Evolutionary conservation across 164 flowering plant genomes (phyloP).

Genomic region (Santalum album): DNA sequence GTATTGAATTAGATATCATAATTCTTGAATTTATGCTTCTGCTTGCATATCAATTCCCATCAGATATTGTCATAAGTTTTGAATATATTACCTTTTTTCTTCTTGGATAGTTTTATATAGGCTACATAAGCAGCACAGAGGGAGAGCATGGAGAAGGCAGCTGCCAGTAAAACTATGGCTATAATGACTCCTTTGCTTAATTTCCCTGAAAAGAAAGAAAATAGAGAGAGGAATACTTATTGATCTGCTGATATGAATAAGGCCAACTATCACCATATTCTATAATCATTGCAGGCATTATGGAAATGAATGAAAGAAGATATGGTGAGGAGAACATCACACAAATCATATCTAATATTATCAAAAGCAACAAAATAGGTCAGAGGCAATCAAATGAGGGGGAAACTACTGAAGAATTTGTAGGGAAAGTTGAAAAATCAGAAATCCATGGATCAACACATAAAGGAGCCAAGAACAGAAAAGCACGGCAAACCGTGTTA

Average conservation of each 20-base stretch:
- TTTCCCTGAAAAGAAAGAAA: constrained; percentile 21
- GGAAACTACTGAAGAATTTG: neutral
- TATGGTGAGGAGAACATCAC: neutral
- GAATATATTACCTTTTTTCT: constrained; percentile 49
- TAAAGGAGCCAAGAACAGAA: no score
- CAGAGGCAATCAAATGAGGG: neutral
- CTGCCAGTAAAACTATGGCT: constrained; percentile 24
- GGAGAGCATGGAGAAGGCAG: constrained; percentile 33
- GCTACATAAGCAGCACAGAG: constrained; percentile 31
- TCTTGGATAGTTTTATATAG: constrained; percentile 25
- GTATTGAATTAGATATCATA: no score
- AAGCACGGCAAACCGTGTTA: no score
- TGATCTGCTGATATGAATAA: no score
- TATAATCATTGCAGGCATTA: no score
- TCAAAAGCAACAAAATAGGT: neutral
- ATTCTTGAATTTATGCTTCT: no score
- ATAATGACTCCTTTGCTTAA: constrained; percentile 15
- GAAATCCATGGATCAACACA: no score
- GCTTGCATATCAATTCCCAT: no score
- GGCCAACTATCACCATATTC: neutral
- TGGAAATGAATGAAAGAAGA: no score
- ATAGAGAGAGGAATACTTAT: no score
- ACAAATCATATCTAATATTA: neutral
- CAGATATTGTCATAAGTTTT: no score
- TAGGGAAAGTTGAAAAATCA: no score